These are phyloP conservation scores for Aspergillus ostianus DNA, from an alignment of 495 filamentous ascomycete species.

Conservation along the genomic window DNA sequence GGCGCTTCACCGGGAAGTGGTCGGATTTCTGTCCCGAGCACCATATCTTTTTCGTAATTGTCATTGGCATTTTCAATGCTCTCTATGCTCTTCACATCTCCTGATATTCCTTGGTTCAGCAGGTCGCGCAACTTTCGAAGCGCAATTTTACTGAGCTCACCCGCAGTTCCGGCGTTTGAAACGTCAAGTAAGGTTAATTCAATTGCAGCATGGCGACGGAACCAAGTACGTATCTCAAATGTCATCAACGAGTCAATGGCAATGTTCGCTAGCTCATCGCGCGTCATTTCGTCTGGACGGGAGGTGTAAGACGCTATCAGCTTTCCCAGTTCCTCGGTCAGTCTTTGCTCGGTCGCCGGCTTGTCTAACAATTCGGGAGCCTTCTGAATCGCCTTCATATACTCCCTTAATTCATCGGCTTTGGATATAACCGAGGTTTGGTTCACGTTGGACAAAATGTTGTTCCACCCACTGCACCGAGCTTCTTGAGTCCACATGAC, in stretches of 20 bases:
- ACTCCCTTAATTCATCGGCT: constrained; percentile 18
- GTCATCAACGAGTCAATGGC: constrained; percentile 44
- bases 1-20: background rate
- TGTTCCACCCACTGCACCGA: constrained; percentile 9
- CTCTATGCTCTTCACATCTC: background rate
- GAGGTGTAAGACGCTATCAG: constrained; percentile 36
- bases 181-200: constrained; percentile 35
- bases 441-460: constrained; percentile 6
- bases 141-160: constrained; percentile 17
- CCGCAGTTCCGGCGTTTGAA: constrained; percentile 18
- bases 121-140: constrained; percentile 15
- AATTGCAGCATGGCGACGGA: constrained; percentile 22
- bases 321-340: constrained; percentile 23
- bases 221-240: constrained; percentile 46
- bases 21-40: constrained; percentile 1
- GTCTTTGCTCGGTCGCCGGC: constrained; percentile 9
- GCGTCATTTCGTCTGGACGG: constrained; percentile 18
- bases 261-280: constrained; percentile 32
- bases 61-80: background rate
- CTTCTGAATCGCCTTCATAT: constrained; percentile 12
- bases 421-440: background rate
- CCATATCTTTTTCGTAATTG: constrained; percentile 6
- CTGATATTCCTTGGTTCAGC: constrained; percentile 3
- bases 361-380: constrained; percentile 17
- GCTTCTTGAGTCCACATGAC: background rate